Evolutionary conservation across 805 yeast genomes (phyloP), one percentile per base, ranked within the genome.

Genomic region (Candida sonorensis): DNA sequence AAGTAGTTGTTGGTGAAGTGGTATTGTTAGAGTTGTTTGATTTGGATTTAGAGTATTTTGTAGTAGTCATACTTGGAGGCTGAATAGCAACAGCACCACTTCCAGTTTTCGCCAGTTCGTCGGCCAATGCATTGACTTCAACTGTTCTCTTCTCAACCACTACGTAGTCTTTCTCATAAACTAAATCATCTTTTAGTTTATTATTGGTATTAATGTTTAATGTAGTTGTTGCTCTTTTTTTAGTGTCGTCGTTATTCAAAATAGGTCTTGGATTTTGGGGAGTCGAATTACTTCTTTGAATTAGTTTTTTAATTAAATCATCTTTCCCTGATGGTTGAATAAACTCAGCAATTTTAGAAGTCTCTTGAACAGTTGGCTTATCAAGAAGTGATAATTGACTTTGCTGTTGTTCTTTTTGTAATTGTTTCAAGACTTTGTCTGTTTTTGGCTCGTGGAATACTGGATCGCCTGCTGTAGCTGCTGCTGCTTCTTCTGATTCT

Each of bases 61-160:
- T n/a, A n/a, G n/a, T n/a, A n/a, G n/a, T n/a, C n/a, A n/a, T n/a
- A n/a, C n/a, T 6, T 5, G 26, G 16, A 12, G 13, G 13, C 13
- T 10, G 26, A 42, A 55, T 55, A 9, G 64, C 61, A 38, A 64
- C 66, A 2, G 72, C 77, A 20, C 69, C 66, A 5, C 69, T 29
- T 1, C 59, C 54, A 0, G 53, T 53, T 21, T 77, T 78, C 3
- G 78, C 78, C 31, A 90, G 62, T 53, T 88, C 96, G 56, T 90
- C 97, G 3, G 98, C 98, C 36, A 92, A 66, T 2, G 95, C 90
- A 61, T 90, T 90, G 7, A 90, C 94, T 53, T 92, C 97, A 4
- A 90, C 97, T 0, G 92, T 85, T 30, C 94, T 72, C 55, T 90
- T 92, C 55, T 90, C 97, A 18, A 90, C 88, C 24, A 90, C 94